These are phyloP conservation scores for Microbotryum silenes-acaulis DNA, from an alignment of 1,284 basidiomycete species.

Conservation along the genomic window DNA sequence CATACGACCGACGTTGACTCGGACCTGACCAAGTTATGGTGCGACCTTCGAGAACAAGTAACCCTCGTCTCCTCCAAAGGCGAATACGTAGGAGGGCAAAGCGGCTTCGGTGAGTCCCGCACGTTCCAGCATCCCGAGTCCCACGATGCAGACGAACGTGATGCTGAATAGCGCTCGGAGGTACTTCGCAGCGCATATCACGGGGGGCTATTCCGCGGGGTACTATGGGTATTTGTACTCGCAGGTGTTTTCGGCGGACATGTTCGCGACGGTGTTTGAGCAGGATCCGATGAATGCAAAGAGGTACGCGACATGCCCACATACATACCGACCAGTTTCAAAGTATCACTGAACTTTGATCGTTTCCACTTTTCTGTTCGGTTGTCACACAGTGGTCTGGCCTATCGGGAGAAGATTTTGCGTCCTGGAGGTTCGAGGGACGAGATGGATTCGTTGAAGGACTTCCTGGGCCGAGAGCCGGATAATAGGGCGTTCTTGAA, in stretches of 20 bases:
- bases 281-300: constrained; percentile 58
- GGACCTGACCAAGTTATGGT: constrained; percentile 69
- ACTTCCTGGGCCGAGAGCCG: constrained; percentile 67
- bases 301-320: neutral
- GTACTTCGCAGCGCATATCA: constrained; percentile 48
- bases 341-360: no score
- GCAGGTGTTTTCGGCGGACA: constrained; percentile 66
- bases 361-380: no score
- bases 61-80: constrained; percentile 56
- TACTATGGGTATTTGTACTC: constrained; percentile 63
- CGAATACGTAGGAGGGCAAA: constrained; percentile 59
- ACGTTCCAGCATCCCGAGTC: no score
- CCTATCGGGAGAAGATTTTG: constrained; percentile 52
- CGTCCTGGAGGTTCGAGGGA: constrained; percentile 52
- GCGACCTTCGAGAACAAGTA: constrained; percentile 56
- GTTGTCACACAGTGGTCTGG: no score
- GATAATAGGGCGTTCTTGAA: constrained; percentile 68
- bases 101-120: constrained; percentile 47
- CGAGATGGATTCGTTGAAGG: constrained; percentile 53
- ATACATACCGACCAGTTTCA: constrained; percentile 25
- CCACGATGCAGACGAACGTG: no score
- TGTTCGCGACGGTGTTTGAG: constrained; percentile 73
- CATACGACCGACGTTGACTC: constrained; percentile 15
- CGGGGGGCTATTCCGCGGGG: constrained; percentile 46
- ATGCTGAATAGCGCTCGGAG: no score